Percentiles rank a stretch among this genome's conserved stretches.
These are phyloP conservation scores for Colletotrichum navitas DNA, from an alignment of 2,329 filamentous ascomycete genomes.

Conservation along the genomic window DNA sequence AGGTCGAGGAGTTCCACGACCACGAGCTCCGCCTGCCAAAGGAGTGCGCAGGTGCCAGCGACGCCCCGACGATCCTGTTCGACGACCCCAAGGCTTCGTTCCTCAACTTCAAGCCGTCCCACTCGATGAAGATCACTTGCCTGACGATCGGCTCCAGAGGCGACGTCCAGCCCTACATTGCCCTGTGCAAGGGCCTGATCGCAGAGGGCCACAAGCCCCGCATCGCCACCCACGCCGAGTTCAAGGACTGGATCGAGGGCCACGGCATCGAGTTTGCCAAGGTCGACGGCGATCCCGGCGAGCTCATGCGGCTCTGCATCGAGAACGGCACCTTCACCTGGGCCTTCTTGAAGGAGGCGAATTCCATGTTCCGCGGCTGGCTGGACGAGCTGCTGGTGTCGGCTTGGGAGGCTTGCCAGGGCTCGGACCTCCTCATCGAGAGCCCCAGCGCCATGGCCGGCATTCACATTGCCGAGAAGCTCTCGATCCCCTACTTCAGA, in stretches of 20 bases:
- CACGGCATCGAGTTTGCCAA: constrained; percentile 94
- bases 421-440: constrained; percentile 91
- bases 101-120: constrained; percentile 88
- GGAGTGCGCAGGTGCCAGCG: constrained; percentile 59
- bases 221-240: constrained; percentile 94
- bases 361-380: constrained; percentile 91
- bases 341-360: constrained; percentile 89
- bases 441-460: constrained; percentile 97
- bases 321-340: constrained; percentile 98
- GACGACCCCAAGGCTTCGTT: constrained; percentile 91
- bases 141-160: constrained; percentile 95
- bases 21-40: constrained; percentile 65
- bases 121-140: constrained; percentile 87
- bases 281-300: constrained; percentile 90
- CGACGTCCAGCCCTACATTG: constrained; percentile 98
- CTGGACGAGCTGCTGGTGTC: constrained; percentile 88
- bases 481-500: constrained; percentile 94
- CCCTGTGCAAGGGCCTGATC: constrained; percentile 89
- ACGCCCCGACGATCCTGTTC: constrained; percentile 83
- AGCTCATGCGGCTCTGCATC: constrained; percentile 95
- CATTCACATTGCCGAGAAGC: constrained; percentile 95
- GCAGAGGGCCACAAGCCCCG: constrained; percentile 87
- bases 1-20: constrained; percentile 60
- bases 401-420: constrained; percentile 86
- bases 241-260: constrained; percentile 88